Percentiles rank a stretch among this genome's conserved stretches.
These are phyloP conservation scores for Hirschioporus abietinus DNA, from an alignment of 768 basidiomycete genomes.

Conservation along the genomic window DNA sequence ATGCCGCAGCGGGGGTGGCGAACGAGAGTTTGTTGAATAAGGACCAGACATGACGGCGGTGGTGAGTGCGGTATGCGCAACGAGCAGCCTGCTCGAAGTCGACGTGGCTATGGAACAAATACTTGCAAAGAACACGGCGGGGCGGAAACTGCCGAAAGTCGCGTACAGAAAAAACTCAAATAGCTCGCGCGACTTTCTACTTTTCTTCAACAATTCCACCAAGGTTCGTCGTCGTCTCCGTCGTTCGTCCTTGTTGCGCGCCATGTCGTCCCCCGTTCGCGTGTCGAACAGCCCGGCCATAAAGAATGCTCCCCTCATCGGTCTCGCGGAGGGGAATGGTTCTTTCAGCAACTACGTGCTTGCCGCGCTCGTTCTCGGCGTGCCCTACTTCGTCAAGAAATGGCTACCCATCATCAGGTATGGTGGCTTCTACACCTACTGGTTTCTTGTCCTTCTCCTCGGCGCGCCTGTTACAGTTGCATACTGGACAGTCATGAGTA, in stretches of 20 bases:
- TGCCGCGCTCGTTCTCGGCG: conserved; percentile 65
- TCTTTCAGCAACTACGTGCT: conserved; percentile 80
- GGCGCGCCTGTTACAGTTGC: conserved; percentile 73
- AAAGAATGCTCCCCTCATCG: conserved; percentile 78
- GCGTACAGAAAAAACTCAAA: not conserved
- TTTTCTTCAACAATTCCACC: not conserved
- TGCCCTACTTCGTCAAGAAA: conserved; percentile 82
- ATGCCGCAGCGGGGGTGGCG: conserved; percentile 80
- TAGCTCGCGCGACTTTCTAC: not conserved
- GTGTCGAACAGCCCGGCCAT: conserved; percentile 71
- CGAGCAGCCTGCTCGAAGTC: not conserved
- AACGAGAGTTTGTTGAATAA: conserved; percentile 30
- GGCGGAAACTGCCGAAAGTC: not conserved
- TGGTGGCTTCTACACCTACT: conserved; percentile 81
- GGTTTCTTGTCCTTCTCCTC: conserved; percentile 70
- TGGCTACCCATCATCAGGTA: conserved; percentile 77
- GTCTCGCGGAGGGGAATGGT: conserved; percentile 82
- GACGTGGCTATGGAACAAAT: not conserved
- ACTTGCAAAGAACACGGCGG: not conserved
- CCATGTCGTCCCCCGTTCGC: conserved; percentile 44
- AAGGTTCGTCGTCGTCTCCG: not conserved
- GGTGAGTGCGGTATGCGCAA: not conserved
- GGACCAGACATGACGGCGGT: not conserved
- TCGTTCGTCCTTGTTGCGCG: conserved; percentile 3
- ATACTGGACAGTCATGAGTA: conserved; percentile 89